Percentiles rank a stretch among this genome's conserved stretches.
phyloP scores from a whole-genome alignment of 2,329 filamentous ascomycete species.

The Paraphoma chrysanthemicola region DNA sequence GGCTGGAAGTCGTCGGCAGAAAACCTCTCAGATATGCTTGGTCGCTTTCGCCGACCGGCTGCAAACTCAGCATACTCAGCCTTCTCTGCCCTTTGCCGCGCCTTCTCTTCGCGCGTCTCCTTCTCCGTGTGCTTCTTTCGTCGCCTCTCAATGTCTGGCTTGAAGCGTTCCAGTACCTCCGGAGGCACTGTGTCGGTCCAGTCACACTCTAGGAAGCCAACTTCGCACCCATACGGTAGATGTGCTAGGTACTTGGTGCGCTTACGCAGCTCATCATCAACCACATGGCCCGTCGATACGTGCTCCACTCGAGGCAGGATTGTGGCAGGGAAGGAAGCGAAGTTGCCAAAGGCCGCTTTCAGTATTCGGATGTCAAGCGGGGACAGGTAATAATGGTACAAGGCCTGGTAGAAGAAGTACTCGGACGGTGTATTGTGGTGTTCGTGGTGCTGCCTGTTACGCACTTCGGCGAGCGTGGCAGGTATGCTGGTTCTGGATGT shows the following conservation, averaged over 20 bases:
- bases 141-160: constrained; percentile 76
- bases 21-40: constrained; percentile 61
- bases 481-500: constrained; percentile 45
- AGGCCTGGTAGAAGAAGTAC: constrained; percentile 88
- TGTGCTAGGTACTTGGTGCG: constrained; percentile 87
- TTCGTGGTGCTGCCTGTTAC: constrained; percentile 53
- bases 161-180: constrained; percentile 77
- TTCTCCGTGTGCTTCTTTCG: constrained; percentile 83
- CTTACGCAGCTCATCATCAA: constrained; percentile 84
- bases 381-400: constrained; percentile 88
- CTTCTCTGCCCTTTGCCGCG: constrained; percentile 80
- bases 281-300: constrained; percentile 84
- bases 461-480: constrained; percentile 54
- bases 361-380: constrained; percentile 91
- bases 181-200: constrained; percentile 88
- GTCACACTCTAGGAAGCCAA: constrained; percentile 90
- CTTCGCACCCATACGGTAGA: constrained; percentile 87
- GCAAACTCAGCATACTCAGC: constrained; percentile 76
- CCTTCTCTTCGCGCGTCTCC: constrained; percentile 83
- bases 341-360: constrained; percentile 86
- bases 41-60: constrained; percentile 66
- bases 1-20: constrained; percentile 57
- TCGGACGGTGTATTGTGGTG: constrained; percentile 57
- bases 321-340: constrained; percentile 81
- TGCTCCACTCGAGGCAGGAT: constrained; percentile 87